These are phyloP conservation scores for Annona squamosa DNA, from an alignment of 164 flowering plant species.

Conservation along the genomic window DNA sequence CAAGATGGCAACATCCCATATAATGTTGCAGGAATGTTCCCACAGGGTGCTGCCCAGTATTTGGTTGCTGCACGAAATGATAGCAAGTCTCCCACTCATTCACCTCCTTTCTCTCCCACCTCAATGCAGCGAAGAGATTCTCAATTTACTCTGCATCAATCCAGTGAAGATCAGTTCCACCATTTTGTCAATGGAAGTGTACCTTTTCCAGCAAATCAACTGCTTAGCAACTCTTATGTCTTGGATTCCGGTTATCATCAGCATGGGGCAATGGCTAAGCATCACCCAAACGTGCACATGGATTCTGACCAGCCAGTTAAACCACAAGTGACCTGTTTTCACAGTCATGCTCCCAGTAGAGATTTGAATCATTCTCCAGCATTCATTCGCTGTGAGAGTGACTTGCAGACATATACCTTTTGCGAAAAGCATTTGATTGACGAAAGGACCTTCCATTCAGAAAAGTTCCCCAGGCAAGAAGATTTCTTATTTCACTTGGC, in stretches of 20 bases:
- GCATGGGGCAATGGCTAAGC: slow-evolving; percentile 17
- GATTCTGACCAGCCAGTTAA: slow-evolving; percentile 20
- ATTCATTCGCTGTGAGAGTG: slow-evolving; percentile 23
- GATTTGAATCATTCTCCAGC: slow-evolving; percentile 22
- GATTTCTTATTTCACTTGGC: slow-evolving; percentile 15
- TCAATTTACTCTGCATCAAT: slow-evolving; percentile 15
- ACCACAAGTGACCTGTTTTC: slow-evolving; percentile 20
- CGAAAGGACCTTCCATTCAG: slow-evolving; percentile 38
- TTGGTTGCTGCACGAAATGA: slow-evolving; percentile 20
- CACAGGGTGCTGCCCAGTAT: slow-evolving; percentile 16
- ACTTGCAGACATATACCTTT: slow-evolving; percentile 15
- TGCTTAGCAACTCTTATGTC: slow-evolving; percentile 16
- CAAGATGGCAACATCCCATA: slow-evolving; percentile 22
- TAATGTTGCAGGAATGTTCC: slow-evolving; percentile 10
- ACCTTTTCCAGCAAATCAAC: slow-evolving; percentile 15
- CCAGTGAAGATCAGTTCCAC: slow-evolving; percentile 20
- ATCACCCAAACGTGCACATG: slow-evolving; percentile 14
- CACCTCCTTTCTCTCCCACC: slow-evolving; percentile 40
- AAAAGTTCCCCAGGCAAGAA: slow-evolving; percentile 24
- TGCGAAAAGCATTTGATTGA: slow-evolving; percentile 19
- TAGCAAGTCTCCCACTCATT: slow-evolving; percentile 22
- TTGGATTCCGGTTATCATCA: slow-evolving; percentile 14
- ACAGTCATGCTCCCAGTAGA: slow-evolving; percentile 19
- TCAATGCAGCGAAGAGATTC: slow-evolving; percentile 16
- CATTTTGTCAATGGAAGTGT: slow-evolving; percentile 24